A percentile compares a stretch with the other conserved stretches of the same genome.
Conservation (phyloP, 179 eudicot species). For the Vitellaria paradoxa region DNA sequence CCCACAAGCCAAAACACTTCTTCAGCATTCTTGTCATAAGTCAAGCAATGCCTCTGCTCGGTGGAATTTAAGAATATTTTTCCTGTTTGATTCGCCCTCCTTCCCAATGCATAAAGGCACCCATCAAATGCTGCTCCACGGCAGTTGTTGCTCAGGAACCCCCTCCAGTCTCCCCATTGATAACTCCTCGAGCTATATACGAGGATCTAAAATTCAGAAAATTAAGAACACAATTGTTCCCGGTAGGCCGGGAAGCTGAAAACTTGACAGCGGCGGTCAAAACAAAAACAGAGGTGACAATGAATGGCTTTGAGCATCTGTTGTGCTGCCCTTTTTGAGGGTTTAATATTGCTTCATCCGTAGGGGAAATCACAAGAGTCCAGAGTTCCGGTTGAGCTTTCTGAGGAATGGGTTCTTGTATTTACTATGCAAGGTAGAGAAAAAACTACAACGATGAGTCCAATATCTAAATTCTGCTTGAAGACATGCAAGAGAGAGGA, state of each 20-base stretch:
- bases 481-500: not conserved
- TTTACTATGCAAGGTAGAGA: not conserved
- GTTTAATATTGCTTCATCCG: not conserved
- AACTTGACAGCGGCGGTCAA: constrained; percentile 10
- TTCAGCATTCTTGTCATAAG: not conserved
- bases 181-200: not conserved
- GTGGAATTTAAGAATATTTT: constrained; percentile 18
- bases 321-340: not conserved
- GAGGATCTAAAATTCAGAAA: not conserved
- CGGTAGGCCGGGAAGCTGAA: constrained; percentile 16
- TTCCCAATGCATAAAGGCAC: constrained; percentile 28
- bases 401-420: not conserved
- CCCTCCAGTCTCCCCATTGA: constrained; percentile 24
- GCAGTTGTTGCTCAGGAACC: constrained; percentile 17
- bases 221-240: constrained; percentile 15
- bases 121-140: constrained; percentile 22
- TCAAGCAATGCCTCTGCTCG: constrained; percentile 25
- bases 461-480: not conserved
- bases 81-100: constrained; percentile 27
- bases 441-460: not conserved
- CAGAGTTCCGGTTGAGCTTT: not conserved
- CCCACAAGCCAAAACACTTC: constrained; percentile 22
- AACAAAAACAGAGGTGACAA: not conserved
- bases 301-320: too few species aligned
- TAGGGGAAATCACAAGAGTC: not conserved